Percentiles rank a stretch among this genome's conserved stretches.
Evolutionary conservation across 148 eudicot species (phyloP).

Genomic region (Arctostaphylos glauca): DNA sequence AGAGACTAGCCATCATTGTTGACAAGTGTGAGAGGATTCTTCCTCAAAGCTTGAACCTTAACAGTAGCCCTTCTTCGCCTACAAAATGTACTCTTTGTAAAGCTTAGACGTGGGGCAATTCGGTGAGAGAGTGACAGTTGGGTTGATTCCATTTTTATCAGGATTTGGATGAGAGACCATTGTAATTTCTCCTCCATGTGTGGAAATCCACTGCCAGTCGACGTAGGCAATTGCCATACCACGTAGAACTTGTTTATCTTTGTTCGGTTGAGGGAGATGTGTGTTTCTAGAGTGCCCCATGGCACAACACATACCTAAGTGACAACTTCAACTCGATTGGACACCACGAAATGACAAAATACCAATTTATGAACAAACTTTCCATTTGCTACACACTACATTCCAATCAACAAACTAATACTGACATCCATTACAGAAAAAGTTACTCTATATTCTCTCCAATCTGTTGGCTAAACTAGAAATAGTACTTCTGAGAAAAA

Average conservation of each 20-base stretch:
- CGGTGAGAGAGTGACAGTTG: background rate
- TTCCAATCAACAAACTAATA: background rate
- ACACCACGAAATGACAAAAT: background rate
- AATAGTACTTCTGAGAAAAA: background rate
- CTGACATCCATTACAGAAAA: background rate
- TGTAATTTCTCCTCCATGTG: background rate
- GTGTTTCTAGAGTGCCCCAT: background rate
- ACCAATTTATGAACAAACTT: background rate
- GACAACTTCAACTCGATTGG: background rate
- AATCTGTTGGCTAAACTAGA: background rate
- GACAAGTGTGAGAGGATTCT: too few relatives aligned
- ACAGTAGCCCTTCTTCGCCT: too few relatives aligned
- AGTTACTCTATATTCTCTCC: background rate
- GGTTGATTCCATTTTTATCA: background rate
- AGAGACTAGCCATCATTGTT: too few relatives aligned
- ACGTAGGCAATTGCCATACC: background rate
- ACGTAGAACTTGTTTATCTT: background rate
- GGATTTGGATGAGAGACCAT: background rate
- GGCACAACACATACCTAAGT: background rate
- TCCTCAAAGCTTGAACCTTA: too few relatives aligned
- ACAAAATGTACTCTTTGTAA: too few relatives aligned
- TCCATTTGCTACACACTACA: background rate
- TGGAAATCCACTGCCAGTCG: too few relatives aligned
- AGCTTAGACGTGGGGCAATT: too few relatives aligned
- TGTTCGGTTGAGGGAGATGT: background rate